Base-by-base conservation (phyloP, 2,329 filamentous ascomycete species). In the Myrmaecium sp. region DNA sequence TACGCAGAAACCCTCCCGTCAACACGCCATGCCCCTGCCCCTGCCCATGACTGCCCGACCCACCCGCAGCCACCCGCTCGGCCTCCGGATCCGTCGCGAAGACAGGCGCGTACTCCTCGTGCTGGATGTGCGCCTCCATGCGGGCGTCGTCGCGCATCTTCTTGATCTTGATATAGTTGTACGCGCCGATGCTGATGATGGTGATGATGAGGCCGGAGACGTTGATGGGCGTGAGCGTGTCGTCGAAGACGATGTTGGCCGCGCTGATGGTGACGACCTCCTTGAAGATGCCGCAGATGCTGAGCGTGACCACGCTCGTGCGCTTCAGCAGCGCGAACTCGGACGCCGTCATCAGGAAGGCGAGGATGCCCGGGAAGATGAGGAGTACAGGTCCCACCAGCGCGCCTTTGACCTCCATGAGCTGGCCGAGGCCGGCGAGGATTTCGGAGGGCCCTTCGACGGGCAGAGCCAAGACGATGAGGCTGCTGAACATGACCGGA, bases 281-380 rank as follows among this genome's bases (percentile, higher is more conserved):
- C 51, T 98, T 98, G 64, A 98, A 95, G 34, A 98, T 95, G 33
- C 89, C 89, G 35, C 84, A 92, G 40, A 98, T 94, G 27, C 79
- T 91, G 23, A 98, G 65, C 0, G 89, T 95, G 27, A 98, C 89
- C 28, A 98, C 89, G 2, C 80, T 91, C 1, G 86, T 95, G 25
- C 89, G 80, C 58, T 94, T 78, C 38, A 98, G 67, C 34, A 98
- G 68, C 28, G 89, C 86, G 49, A 95, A 98, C 54, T 98, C 89
- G 28, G 81, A 84, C 0, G 83, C 73, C 11, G 91, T 95, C 89
- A 98, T 98, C 35, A 83, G 68, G 49, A 98, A 98, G 2, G 89
- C 89, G 27, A 98, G 75, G 19, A 70, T 64, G 11, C 89, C 89
- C 0, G 89, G 89, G 52, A 94, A 94, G 3, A 98, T 54, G 5